Conservation (phyloP, 2,329 filamentous ascomycete species). For the Dothideomycetidae sp. region DNA sequence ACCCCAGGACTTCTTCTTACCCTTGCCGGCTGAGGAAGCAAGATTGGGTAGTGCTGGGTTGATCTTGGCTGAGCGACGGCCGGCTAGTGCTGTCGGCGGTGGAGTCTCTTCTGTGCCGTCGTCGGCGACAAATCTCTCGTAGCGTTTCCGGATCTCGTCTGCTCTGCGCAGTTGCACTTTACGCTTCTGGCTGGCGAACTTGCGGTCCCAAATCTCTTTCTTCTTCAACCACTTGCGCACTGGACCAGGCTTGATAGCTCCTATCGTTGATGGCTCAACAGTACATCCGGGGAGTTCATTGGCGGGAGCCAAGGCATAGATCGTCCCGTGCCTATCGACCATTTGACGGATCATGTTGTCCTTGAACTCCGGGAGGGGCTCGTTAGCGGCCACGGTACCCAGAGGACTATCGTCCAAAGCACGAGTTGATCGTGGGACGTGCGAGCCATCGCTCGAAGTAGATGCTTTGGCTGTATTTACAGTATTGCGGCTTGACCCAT, state of each 20-base stretch:
- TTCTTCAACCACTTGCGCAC: slow-evolving; percentile 70
- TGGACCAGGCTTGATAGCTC: slow-evolving; percentile 64
- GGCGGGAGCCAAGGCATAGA: slow-evolving; percentile 51
- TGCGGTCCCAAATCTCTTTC: slow-evolving; percentile 58
- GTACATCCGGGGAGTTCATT: slow-evolving; percentile 52
- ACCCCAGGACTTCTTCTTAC: slow-evolving; percentile 49
- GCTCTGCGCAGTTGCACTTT: slow-evolving; percentile 60
- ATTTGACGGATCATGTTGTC: slow-evolving; percentile 86
- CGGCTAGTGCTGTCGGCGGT: slow-evolving; percentile 70
- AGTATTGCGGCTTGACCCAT: slow-evolving; percentile 5
- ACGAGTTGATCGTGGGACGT: too few species aligned
- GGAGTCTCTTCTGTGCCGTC: slow-evolving; percentile 53
- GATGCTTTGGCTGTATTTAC: slow-evolving; percentile 21
- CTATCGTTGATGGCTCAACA: slow-evolving; percentile 51
- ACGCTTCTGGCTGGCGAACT: slow-evolving; percentile 54
- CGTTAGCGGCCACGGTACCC: slow-evolving; percentile 58
- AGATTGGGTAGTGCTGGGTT: slow-evolving; percentile 9
- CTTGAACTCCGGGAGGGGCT: slow-evolving; percentile 64
- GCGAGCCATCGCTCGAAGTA: slow-evolving; percentile 21
- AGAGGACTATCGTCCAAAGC: slow-evolving; percentile 38
- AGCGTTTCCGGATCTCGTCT: slow-evolving; percentile 57
- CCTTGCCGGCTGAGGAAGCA: slow-evolving; percentile 24
- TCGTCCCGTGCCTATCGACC: slow-evolving; percentile 62
- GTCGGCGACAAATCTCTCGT: slow-evolving; percentile 42
- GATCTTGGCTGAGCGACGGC: slow-evolving; percentile 40